Conservation (phyloP, 768 basidiomycete species). For the Lactifluus subvellereus region DNA sequence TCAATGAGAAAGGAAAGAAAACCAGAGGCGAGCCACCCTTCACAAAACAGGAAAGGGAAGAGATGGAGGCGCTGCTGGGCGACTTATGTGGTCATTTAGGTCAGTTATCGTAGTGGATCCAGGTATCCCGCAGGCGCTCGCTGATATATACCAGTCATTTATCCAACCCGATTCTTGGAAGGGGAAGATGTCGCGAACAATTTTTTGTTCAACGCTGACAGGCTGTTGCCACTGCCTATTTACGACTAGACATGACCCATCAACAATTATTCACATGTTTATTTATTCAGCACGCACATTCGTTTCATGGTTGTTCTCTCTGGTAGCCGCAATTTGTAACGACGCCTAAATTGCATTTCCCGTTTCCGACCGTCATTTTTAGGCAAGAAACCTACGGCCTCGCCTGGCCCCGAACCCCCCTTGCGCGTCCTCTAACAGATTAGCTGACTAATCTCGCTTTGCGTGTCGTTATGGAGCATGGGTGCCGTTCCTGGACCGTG, state of each 20-base stretch:
- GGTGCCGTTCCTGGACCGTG: too few relatives aligned
- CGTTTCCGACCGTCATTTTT: neutral
- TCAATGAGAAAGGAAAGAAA: conserved; percentile 36
- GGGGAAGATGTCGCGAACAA: conserved; percentile 91
- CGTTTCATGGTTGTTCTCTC: neutral
- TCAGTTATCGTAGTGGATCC: conserved; percentile 32
- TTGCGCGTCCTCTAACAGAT: too few relatives aligned
- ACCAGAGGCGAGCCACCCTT: conserved; percentile 57
- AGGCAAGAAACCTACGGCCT: too few relatives aligned
- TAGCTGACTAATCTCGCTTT: too few relatives aligned
- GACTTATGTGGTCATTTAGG: conserved; percentile 85
- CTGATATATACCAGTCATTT: conserved; percentile 52
- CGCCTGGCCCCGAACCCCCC: too few relatives aligned
- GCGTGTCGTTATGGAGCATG: too few relatives aligned
- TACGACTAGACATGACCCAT: conserved; percentile 42
- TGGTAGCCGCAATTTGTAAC: neutral
- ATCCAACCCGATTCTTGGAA: conserved; percentile 83
- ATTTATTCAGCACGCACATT: neutral
- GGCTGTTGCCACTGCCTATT: conserved; percentile 69
- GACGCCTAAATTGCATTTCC: neutral
- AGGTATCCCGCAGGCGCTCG: neutral
- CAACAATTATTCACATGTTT: neutral
- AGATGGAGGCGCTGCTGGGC: conserved; percentile 79
- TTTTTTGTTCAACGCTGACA: conserved; percentile 87
- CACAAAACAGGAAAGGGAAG: conserved; percentile 75